Conservation (phyloP, 2,329 filamentous ascomycete genomes). For the Colletotrichum paranaense region DNA sequence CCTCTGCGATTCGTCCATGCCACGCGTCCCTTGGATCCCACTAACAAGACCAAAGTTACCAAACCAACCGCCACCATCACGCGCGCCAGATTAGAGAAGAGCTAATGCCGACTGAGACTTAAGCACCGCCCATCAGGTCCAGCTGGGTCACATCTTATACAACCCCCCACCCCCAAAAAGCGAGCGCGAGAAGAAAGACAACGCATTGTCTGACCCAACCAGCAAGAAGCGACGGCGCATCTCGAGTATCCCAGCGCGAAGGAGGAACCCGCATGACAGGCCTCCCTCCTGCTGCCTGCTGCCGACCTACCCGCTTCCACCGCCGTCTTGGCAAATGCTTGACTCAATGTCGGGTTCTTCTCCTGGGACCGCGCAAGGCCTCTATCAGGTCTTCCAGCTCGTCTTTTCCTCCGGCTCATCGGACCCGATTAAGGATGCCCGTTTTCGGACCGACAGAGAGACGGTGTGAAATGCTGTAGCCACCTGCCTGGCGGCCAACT, state of each 20-base stretch:
- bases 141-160: neutral
- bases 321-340: slow-evolving; percentile 34
- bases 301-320: slow-evolving; percentile 32
- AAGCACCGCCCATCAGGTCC: neutral
- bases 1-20: neutral
- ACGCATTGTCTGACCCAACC: slow-evolving; percentile 8
- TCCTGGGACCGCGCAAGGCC: neutral
- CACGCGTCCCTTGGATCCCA: neutral
- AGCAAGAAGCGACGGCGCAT: neutral
- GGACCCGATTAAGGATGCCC: slow-evolving; percentile 13
- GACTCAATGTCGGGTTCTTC: slow-evolving; percentile 21
- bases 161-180: neutral
- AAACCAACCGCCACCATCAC: slow-evolving; percentile 1
- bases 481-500: neutral
- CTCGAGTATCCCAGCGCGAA: neutral
- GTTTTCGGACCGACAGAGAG: slow-evolving; percentile 9
- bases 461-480: neutral
- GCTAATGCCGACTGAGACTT: slow-evolving; percentile 4
- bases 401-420: neutral
- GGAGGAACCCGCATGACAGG: slow-evolving; percentile 18
- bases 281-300: neutral
- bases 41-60: neutral
- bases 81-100: slow-evolving; percentile 5
- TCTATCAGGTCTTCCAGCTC: neutral
- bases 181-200: neutral